Evolutionary conservation across 805 yeast species (phyloP).

Genomic region (Sporopachydermia lactativora): DNA sequence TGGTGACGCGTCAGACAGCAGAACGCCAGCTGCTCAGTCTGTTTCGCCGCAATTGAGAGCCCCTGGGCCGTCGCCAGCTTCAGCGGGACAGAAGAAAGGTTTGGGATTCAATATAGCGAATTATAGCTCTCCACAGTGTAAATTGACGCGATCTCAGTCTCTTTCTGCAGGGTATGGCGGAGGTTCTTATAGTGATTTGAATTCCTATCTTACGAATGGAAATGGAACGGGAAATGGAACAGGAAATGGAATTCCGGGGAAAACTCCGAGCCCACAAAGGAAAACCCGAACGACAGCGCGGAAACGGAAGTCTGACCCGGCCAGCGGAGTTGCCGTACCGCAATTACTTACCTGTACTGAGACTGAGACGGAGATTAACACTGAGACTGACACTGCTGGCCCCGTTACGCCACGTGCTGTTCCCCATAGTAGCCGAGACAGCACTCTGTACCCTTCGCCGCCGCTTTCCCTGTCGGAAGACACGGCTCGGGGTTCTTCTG

Average conservation of each 20-base stretch:
- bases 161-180: background rate
- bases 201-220: background rate
- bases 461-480: background rate
- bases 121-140: background rate
- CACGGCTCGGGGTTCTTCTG: background rate
- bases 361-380: no score
- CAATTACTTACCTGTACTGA: no score
- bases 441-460: slow-evolving; percentile 1
- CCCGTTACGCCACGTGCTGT: background rate
- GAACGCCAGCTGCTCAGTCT: no score
- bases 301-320: background rate
- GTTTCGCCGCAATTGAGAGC: no score
- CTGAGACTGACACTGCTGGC: no score
- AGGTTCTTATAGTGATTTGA: background rate
- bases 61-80: no score
- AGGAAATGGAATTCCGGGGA: no score
- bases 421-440: no score
- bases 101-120: background rate
- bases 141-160: background rate
- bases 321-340: background rate
- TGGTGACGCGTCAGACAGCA: no score
- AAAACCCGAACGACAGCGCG: no score
- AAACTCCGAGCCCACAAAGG: background rate
- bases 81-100: background rate
- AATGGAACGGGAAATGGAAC: no score